These are phyloP conservation scores for Dioscorea zingiberensis DNA, from an alignment of 106 monocot species.

Conservation along the genomic window DNA sequence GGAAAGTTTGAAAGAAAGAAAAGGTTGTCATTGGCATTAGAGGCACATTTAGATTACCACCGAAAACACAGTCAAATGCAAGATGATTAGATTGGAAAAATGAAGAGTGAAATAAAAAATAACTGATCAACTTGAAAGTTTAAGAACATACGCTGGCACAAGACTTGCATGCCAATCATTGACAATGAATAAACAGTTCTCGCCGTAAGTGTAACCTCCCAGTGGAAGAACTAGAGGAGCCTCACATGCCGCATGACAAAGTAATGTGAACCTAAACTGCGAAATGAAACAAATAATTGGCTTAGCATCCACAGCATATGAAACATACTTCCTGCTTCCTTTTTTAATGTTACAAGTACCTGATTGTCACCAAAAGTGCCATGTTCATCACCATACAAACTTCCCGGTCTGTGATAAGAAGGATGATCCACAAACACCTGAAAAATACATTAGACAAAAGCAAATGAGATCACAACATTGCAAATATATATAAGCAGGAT, in stretches of 20 bases:
- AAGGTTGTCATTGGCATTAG: too few relatives aligned
- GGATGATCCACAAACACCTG: slow-evolving; percentile 94
- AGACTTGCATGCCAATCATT: slow-evolving; percentile 98
- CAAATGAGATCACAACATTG: too few relatives aligned
- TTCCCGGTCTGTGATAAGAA: slow-evolving; percentile 78
- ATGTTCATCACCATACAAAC: slow-evolving; percentile 66
- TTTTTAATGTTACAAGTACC: slow-evolving; percentile 17
- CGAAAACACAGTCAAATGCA: too few relatives aligned
- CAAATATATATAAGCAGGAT: too few relatives aligned
- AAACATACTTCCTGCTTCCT: neutral
- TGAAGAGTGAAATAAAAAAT: too few relatives aligned
- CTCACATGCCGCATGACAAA: slow-evolving; percentile 85
- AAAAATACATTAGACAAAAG: too few relatives aligned
- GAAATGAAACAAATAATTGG: slow-evolving; percentile 1
- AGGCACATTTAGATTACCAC: too few relatives aligned
- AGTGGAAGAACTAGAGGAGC: slow-evolving; percentile 86
- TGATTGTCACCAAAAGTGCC: slow-evolving; percentile 91
- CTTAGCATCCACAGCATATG: neutral
- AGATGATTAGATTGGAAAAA: too few relatives aligned
- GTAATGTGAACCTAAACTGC: slow-evolving; percentile 90
- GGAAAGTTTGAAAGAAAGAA: too few relatives aligned
- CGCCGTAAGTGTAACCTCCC: slow-evolving; percentile 78
- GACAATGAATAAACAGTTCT: slow-evolving; percentile 78
- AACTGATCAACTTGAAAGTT: neutral
- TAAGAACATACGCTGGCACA: slow-evolving; percentile 61